Conservation (phyloP, 169 alveolate species). For the Plasmodium fragile region DNA sequence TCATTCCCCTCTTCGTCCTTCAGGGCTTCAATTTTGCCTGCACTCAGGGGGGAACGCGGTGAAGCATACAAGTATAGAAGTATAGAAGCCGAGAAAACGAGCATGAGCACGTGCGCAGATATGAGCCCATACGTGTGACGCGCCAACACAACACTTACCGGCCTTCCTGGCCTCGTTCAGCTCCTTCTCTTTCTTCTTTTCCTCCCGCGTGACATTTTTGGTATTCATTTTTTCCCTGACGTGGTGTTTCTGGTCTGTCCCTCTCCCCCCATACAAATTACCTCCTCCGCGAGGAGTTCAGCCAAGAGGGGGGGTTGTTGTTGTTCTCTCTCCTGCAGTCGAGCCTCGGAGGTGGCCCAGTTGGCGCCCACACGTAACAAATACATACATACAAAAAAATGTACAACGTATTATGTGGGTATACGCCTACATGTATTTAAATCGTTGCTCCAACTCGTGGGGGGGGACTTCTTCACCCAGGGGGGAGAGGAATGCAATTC, state of each 20-base stretch:
- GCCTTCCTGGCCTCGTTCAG: constrained; percentile 82
- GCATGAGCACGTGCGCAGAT: neutral
- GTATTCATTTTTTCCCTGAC: constrained; percentile 64
- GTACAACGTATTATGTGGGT: neutral
- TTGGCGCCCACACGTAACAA: neutral
- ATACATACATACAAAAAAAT: neutral
- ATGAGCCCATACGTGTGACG: neutral
- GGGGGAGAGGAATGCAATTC: neutral
- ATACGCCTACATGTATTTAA: neutral
- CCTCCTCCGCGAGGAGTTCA: neutral
- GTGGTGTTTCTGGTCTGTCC: neutral
- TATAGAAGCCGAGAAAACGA: neutral
- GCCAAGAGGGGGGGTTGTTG: neutral
- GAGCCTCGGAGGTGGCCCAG: neutral
- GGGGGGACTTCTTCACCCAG: neutral
- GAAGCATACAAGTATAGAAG: neutral
- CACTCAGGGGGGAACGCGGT: neutral
- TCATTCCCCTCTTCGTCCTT: constrained; percentile 83
- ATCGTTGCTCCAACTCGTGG: neutral
- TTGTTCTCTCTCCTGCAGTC: neutral
- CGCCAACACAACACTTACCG: constrained; percentile 10
- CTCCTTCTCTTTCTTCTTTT: constrained; percentile 79
- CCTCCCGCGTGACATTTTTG: constrained; percentile 79
- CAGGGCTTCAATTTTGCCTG: constrained; percentile 77
- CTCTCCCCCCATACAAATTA: neutral